phyloP scores from a whole-genome alignment of 495 filamentous ascomycete species.

The Astrothelium subdiscretum region DNA sequence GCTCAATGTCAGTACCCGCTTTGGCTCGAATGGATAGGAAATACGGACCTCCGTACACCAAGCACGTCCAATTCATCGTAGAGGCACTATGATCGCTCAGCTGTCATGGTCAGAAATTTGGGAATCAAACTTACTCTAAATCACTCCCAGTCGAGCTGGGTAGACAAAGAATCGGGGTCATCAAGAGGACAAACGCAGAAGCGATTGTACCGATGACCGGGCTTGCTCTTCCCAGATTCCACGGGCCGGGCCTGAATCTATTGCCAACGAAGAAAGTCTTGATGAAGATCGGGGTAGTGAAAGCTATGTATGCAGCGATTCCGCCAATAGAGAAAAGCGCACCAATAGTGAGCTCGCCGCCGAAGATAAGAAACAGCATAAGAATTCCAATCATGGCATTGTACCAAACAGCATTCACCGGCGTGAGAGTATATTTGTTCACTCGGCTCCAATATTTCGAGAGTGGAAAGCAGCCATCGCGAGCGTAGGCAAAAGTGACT shows the following conservation, averaged over 20 bases:
- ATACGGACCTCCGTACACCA: constrained; percentile 54
- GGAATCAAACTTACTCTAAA: constrained; percentile 30
- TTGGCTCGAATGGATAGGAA: background rate
- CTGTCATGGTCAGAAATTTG: background rate
- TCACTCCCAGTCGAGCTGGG: constrained; percentile 47
- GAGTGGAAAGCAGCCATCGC: constrained; percentile 60
- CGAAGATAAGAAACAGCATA: constrained; percentile 59
- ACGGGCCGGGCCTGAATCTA: constrained; percentile 58
- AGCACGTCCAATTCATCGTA: constrained; percentile 63
- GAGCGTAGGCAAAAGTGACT: constrained; percentile 70
- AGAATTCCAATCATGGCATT: constrained; percentile 53
- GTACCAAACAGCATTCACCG: constrained; percentile 70
- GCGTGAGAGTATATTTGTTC: constrained; percentile 53
- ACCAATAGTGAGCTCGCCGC: constrained; percentile 51
- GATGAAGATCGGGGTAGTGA: constrained; percentile 65
- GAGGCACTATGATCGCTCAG: constrained; percentile 7
- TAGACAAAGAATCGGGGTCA: constrained; percentile 66
- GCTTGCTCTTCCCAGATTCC: constrained; percentile 57
- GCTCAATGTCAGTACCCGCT: background rate
- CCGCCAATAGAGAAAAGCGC: constrained; percentile 70
- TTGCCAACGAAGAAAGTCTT: constrained; percentile 62
- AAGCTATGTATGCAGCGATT: constrained; percentile 63
- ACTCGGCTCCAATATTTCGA: constrained; percentile 56
- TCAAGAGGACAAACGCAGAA: constrained; percentile 52
- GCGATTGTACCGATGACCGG: constrained; percentile 50